phyloP scores from a whole-genome alignment of 2,329 filamentous ascomycete species.

The Curvularia spicifera region DNA sequence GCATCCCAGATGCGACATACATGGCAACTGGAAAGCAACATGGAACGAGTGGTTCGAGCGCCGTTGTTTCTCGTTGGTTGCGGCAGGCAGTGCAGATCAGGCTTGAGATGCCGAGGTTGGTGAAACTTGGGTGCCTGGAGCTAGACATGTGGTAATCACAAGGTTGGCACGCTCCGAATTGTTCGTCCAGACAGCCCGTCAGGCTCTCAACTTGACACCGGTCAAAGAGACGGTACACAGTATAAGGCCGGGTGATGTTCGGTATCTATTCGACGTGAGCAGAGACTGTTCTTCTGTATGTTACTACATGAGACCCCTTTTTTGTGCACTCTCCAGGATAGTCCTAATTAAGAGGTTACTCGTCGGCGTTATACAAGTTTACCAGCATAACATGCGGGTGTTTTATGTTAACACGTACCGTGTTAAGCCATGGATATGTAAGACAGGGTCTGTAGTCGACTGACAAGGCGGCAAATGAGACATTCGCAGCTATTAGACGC shows the following conservation, averaged over 20 bases:
- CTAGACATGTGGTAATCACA: background rate
- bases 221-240: too few species aligned
- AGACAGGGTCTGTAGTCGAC: background rate
- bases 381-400: background rate
- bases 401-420: background rate
- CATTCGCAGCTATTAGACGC: background rate
- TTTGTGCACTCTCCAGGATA: background rate
- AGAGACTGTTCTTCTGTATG: background rate
- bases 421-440: background rate
- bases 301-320: background rate
- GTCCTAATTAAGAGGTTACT: background rate
- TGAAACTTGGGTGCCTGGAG: background rate
- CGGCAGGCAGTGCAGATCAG: background rate
- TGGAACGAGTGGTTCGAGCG: background rate
- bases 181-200: too few species aligned
- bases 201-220: background rate
- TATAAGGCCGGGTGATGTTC: too few species aligned
- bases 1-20: background rate
- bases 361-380: background rate
- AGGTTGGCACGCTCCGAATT: too few species aligned
- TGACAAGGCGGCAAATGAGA: background rate
- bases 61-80: background rate
- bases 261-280: too few species aligned
- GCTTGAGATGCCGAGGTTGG: background rate
- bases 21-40: background rate